Evolutionary conservation across 2,329 filamentous ascomycete species (phyloP).

Genomic region (Penicillium sp.): DNA sequence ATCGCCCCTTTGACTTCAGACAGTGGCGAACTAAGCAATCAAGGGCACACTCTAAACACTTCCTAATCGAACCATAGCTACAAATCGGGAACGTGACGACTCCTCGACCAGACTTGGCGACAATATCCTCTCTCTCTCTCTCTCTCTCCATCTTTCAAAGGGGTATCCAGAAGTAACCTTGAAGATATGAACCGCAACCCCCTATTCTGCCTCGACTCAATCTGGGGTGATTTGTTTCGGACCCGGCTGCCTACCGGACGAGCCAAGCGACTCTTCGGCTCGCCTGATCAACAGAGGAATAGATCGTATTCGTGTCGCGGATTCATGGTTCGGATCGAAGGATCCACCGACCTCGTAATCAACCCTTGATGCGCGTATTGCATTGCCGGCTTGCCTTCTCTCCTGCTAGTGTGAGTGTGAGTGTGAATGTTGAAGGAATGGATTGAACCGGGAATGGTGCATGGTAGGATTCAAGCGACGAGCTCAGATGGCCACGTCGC

Average conservation of each 20-base stretch:
- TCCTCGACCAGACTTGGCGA: no score
- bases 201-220: background rate
- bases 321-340: background rate
- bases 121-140: no score
- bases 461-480: background rate
- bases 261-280: background rate
- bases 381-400: background rate
- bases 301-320: background rate
- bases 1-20: no score
- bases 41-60: no score
- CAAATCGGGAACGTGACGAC: no score
- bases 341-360: background rate
- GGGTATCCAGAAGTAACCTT: no score
- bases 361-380: background rate
- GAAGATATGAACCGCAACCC: no score
- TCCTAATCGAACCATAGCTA: no score
- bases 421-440: no score
- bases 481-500: background rate
- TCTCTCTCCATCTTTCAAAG: no score
- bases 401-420: background rate
- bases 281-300: background rate
- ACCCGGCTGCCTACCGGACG: background rate
- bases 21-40: no score
- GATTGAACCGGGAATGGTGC: background rate
- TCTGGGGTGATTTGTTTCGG: background rate